Conservation (phyloP, 768 basidiomycete genomes). For the Suillus alpinus region DNA sequence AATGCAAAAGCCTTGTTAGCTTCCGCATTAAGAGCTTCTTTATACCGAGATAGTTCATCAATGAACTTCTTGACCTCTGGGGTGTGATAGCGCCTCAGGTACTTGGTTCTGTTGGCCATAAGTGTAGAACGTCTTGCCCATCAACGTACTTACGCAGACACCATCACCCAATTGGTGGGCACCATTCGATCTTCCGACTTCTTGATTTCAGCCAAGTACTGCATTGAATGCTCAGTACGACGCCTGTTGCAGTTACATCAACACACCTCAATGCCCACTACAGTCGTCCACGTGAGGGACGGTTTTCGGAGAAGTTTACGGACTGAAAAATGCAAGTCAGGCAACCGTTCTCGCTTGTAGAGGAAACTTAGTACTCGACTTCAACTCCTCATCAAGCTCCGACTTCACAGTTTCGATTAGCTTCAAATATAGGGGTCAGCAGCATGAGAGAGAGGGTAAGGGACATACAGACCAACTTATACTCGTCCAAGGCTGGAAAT, state of each 20-base stretch:
- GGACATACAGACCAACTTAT: slow-evolving; percentile 51
- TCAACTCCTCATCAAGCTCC: slow-evolving; percentile 74
- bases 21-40: slow-evolving; percentile 68
- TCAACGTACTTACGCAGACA: slow-evolving; percentile 52
- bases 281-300: slow-evolving; percentile 64
- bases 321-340: slow-evolving; percentile 40
- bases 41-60: slow-evolving; percentile 69
- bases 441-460: background rate
- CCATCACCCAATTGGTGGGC: slow-evolving; percentile 57
- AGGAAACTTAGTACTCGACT: slow-evolving; percentile 44
- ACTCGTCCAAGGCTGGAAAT: slow-evolving; percentile 55
- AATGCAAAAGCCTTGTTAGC: slow-evolving; percentile 61
- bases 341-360: background rate
- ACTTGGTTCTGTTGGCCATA: slow-evolving; percentile 57
- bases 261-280: slow-evolving; percentile 68
- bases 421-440: slow-evolving; percentile 36
- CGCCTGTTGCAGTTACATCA: background rate
- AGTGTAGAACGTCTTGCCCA: background rate
- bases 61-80: slow-evolving; percentile 61
- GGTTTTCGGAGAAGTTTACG: slow-evolving; percentile 73
- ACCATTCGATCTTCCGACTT: slow-evolving; percentile 47
- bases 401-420: slow-evolving; percentile 63
- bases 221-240: background rate
- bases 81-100: slow-evolving; percentile 69
- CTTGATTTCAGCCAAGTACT: slow-evolving; percentile 83